Percentiles rank a stretch among this genome's conserved stretches.
Evolutionary conservation across 1,284 basidiomycete genomes (phyloP).

Genomic region (Trichosporon sp.): DNA sequence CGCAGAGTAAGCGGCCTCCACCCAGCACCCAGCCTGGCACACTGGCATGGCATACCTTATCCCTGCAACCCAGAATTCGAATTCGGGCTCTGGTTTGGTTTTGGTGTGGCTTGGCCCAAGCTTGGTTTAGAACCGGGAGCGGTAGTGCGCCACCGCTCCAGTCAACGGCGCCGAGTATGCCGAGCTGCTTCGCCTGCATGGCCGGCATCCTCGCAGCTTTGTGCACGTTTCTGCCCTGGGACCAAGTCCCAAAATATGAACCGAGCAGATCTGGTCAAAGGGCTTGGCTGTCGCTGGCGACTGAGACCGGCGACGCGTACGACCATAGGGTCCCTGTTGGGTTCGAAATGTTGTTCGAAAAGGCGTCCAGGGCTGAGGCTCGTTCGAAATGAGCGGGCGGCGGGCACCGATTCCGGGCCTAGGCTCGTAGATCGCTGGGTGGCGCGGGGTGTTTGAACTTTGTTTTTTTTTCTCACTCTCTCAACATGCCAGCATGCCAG

Average conservation of each 20-base stretch:
- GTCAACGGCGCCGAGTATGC: not conserved
- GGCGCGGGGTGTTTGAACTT: not conserved
- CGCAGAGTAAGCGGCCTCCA: not conserved
- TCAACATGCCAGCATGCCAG: not conserved
- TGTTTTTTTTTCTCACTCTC: not conserved
- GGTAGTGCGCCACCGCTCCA: not conserved
- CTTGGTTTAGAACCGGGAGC: too few species aligned
- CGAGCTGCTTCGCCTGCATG: not conserved
- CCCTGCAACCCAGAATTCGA: not conserved
- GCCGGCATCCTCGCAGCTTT: too few species aligned
- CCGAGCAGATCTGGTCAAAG: too few species aligned
- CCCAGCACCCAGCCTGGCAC: not conserved
- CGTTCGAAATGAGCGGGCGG: constrained; percentile 10
- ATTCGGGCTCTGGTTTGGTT: not conserved
- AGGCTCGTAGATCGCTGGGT: not conserved
- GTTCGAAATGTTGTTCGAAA: too few species aligned
- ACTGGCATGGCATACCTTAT: not conserved
- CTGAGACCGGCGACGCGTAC: too few species aligned
- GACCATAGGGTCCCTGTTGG: too few species aligned
- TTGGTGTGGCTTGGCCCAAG: too few species aligned
- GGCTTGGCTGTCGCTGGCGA: too few species aligned
- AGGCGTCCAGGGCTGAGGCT: not conserved
- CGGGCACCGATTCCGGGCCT: not conserved
- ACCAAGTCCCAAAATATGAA: too few species aligned
- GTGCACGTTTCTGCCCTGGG: too few species aligned